Base-by-base conservation (phyloP, 257 asterid species). In the Pogostemon cablin region DNA sequence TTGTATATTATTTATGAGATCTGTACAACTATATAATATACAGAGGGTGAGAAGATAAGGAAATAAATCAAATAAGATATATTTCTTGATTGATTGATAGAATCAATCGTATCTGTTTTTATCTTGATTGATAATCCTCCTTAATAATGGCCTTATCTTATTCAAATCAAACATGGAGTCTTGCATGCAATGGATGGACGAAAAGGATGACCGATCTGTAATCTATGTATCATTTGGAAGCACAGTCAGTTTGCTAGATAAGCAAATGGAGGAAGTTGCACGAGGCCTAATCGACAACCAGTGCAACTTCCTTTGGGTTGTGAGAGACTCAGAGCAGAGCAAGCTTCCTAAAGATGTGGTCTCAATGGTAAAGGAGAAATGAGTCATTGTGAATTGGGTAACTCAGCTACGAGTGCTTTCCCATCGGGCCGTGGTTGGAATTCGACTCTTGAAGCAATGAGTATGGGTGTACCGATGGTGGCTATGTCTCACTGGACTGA, bases 381-480 rank as follows among this genome's bases (percentile, higher is more conserved):
- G 59, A 34, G 35, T 53, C 6, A 53, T 53, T 17, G 59, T 53
- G 10, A 53, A 53, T 9, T 53, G 59, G 59, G 15, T 34, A 15
- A 9, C 7, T 15, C 59, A 53, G 3, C 59, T 53, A 17, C 37
- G 20, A 53, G 59, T 53, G 9, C 37, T 53, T 9, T 34, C 35
- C 59, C 59, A 53, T 15, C 37, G 59, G 20, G 59, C 37, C 10
- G 37, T 53, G 59, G 59, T 2, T 53, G 59, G 59, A 53, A 15
- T 0, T 86, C 88, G 37, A 83, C 86, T 0, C 7, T 81, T 5
- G 88, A 86, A 48, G 88, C 87, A 0, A 5, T 86, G 63, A 57
- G 78, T 10, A 15, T 72, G 65, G 85, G 85, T 2, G 78, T 74
- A 43, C 82, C 85, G 2, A 71, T 78, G 76, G 83, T 81, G 73